phyloP scores from a whole-genome alignment of 2,329 filamentous ascomycete species.

The Beauveria bassiana region DNA sequence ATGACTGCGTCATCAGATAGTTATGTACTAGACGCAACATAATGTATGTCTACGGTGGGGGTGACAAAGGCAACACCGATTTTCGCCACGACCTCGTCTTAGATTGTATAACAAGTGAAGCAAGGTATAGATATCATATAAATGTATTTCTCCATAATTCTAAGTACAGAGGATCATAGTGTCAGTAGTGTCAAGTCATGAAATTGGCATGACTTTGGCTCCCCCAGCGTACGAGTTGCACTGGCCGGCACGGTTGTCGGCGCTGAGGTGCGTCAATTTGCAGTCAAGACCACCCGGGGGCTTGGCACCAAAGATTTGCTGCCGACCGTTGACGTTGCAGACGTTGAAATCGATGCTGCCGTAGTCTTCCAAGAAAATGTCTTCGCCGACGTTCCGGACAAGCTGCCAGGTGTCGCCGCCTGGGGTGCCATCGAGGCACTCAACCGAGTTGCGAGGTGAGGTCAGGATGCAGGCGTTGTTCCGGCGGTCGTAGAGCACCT shows the following conservation, averaged over 20 bases:
- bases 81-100: too few species aligned
- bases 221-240: background rate
- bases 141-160: too few species aligned
- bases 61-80: too few species aligned
- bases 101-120: too few species aligned
- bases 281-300: background rate
- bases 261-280: background rate
- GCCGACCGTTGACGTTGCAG: background rate
- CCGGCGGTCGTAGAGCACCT: constrained; percentile 21
- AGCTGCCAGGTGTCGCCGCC: constrained; percentile 16
- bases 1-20: background rate
- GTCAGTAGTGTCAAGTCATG: too few species aligned
- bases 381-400: background rate
- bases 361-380: background rate
- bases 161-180: too few species aligned
- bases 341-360: background rate
- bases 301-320: background rate
- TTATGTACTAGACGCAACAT: too few species aligned
- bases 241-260: background rate
- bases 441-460: constrained; percentile 17
- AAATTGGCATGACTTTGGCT: too few species aligned
- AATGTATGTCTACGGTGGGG: too few species aligned
- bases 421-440: constrained; percentile 26
- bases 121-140: too few species aligned
- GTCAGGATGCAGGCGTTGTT: constrained; percentile 27